These are phyloP conservation scores for Bauhinia variegata DNA, from an alignment of 306 rosid species.

Conservation along the genomic window DNA sequence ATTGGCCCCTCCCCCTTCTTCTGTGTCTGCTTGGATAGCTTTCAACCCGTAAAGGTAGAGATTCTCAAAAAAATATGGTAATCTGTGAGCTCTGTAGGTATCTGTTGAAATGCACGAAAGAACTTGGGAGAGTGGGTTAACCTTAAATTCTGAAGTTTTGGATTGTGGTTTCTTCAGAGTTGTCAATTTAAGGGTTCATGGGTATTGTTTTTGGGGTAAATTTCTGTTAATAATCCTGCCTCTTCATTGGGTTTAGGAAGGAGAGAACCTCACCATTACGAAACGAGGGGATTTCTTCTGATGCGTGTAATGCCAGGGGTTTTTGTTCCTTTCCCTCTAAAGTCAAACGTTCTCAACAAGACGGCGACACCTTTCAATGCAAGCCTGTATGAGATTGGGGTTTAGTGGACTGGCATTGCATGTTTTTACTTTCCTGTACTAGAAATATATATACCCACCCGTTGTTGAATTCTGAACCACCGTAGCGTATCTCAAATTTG, in stretches of 20 bases:
- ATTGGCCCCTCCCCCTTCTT: neutral
- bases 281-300: slow-evolving; percentile 50
- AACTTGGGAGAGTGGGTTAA: slow-evolving; percentile 30
- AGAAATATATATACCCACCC: too few relatives aligned
- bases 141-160: neutral
- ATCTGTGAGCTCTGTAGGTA: slow-evolving; percentile 10
- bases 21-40: neutral
- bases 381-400: too few relatives aligned
- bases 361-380: too few relatives aligned
- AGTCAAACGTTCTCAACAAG: neutral
- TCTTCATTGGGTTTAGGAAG: slow-evolving; percentile 19
- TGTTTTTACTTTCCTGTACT: too few relatives aligned
- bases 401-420: too few relatives aligned
- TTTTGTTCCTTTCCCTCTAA: slow-evolving; percentile 51
- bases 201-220: slow-evolving; percentile 50
- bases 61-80: neutral
- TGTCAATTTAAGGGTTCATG: slow-evolving; percentile 41
- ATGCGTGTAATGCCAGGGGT: slow-evolving; percentile 24
- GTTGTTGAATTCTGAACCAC: too few relatives aligned
- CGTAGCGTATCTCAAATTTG: too few relatives aligned
- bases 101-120: slow-evolving; percentile 45
- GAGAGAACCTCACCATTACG: slow-evolving; percentile 16
- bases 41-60: too few relatives aligned
- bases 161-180: slow-evolving; percentile 15
- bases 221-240: slow-evolving; percentile 35